Evolutionary conservation across 2,329 filamentous ascomycete genomes (phyloP).

Genomic region (Magnaporthiopsis rhizophila): DNA sequence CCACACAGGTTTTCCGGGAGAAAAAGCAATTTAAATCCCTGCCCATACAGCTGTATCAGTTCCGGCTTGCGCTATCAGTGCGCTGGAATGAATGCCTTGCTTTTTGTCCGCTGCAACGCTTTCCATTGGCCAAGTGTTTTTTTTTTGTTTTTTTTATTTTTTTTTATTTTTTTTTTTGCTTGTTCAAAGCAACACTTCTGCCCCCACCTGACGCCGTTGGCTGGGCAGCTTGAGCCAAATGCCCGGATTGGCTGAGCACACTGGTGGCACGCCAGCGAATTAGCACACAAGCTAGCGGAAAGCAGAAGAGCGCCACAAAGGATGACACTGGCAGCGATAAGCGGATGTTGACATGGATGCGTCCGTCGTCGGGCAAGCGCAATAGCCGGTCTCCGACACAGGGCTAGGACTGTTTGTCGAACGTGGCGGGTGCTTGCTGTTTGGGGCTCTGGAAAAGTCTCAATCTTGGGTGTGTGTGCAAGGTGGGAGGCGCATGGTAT

Average conservation of each 20-base stretch:
- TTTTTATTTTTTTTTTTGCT: too few relatives aligned
- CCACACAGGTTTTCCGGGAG: neutral
- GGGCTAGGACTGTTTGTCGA: neutral
- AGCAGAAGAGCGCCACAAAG: neutral
- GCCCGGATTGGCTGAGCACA: neutral
- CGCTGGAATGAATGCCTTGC: neutral
- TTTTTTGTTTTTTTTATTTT: too few relatives aligned
- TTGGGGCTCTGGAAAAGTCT: neutral
- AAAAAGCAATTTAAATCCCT: neutral
- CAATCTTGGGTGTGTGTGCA: neutral
- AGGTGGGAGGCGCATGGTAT: neutral
- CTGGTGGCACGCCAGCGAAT: neutral
- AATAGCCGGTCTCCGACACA: neutral
- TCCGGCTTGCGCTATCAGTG: too few relatives aligned
- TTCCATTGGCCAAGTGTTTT: too few relatives aligned
- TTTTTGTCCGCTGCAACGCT: neutral
- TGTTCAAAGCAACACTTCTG: too few relatives aligned
- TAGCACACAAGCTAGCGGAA: neutral
- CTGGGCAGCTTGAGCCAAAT: neutral
- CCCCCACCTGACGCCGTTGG: neutral
- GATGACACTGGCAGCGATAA: too few relatives aligned
- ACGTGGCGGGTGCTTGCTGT: neutral
- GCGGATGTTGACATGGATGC: neutral
- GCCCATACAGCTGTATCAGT: neutral
- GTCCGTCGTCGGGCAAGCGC: neutral